These are phyloP conservation scores for Picea sitchensis DNA, from an alignment of 75 land plant species.

Conservation along the genomic window DNA sequence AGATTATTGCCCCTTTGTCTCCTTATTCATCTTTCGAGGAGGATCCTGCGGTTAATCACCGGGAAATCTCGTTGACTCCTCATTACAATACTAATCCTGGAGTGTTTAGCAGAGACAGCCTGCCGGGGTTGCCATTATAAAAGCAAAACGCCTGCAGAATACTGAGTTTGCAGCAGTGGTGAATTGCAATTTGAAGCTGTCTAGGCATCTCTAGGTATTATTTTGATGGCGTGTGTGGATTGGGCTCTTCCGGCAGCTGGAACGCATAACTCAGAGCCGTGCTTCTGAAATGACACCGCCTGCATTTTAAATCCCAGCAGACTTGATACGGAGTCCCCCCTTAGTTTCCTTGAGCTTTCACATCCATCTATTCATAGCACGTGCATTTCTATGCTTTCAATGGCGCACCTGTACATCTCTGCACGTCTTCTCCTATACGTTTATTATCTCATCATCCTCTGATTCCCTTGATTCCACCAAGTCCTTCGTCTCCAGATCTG, in stretches of 20 bases:
- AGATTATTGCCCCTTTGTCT: neutral
- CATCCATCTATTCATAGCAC: slow-evolving; percentile 9
- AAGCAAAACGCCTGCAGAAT: neutral
- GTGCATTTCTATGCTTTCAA: slow-evolving; percentile 4
- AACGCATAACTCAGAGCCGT: neutral
- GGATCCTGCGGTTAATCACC: neutral
- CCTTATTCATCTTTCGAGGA: neutral
- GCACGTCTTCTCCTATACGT: neutral
- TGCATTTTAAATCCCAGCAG: no score
- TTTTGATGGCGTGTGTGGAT: neutral
- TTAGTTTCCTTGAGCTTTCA: neutral
- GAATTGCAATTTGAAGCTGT: neutral
- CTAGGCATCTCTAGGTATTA: neutral
- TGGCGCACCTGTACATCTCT: slow-evolving; percentile 7
- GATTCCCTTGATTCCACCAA: no score
- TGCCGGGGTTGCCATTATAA: neutral
- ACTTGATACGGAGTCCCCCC: no score
- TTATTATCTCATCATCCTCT: neutral
- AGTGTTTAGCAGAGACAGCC: neutral
- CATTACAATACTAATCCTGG: neutral
- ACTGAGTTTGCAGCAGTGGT: neutral
- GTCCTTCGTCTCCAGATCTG: no score
- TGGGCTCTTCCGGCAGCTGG: neutral
- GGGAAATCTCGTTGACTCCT: neutral
- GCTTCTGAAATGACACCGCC: no score